These are phyloP conservation scores for Paraphaeosphaeria minitans DNA, from an alignment of 2,329 filamentous ascomycete species.

Conservation along the genomic window DNA sequence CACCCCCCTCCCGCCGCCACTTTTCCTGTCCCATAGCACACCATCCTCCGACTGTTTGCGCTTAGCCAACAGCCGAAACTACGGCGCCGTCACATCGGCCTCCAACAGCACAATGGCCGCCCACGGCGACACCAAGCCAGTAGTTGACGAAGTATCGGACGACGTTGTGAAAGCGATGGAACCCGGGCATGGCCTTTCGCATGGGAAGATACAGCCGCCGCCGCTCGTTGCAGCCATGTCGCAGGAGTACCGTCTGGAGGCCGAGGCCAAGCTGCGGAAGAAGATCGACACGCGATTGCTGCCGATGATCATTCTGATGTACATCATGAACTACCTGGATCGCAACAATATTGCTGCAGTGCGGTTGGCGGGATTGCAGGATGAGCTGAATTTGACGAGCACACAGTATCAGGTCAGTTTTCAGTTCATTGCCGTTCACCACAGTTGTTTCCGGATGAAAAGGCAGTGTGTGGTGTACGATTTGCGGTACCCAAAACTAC, in stretches of 20 bases:
- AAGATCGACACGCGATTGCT: slow-evolving; percentile 74
- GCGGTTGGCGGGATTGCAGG: slow-evolving; percentile 64
- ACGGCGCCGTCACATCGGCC: slow-evolving; percentile 19
- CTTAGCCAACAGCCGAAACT: slow-evolving; percentile 15
- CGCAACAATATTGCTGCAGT: slow-evolving; percentile 72
- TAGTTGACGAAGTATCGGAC: slow-evolving; percentile 30
- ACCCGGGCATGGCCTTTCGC: slow-evolving; percentile 22
- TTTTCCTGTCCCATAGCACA: slow-evolving; percentile 1
- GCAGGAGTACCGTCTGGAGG: slow-evolving; percentile 56
- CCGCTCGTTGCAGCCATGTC: slow-evolving; percentile 51
- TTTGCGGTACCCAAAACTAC: background rate
- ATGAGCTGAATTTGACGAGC: slow-evolving; percentile 61
- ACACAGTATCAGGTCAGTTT: slow-evolving; percentile 65
- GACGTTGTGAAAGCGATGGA: slow-evolving; percentile 23
- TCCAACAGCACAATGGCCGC: slow-evolving; percentile 19
- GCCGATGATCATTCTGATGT: slow-evolving; percentile 74
- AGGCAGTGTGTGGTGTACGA: background rate
- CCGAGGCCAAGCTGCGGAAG: slow-evolving; percentile 66
- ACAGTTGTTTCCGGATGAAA: background rate
- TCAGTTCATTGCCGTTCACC: slow-evolving; percentile 29
- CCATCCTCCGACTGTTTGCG: background rate
- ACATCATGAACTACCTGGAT: slow-evolving; percentile 76
- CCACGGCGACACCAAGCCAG: slow-evolving; percentile 27
- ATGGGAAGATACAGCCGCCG: slow-evolving; percentile 36
- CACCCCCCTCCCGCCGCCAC: slow-evolving; percentile 5